Percentiles rank a stretch among this genome's conserved stretches.
Conservation (phyloP, 2,329 filamentous ascomycete species). For the Aciculosporium take region DNA sequence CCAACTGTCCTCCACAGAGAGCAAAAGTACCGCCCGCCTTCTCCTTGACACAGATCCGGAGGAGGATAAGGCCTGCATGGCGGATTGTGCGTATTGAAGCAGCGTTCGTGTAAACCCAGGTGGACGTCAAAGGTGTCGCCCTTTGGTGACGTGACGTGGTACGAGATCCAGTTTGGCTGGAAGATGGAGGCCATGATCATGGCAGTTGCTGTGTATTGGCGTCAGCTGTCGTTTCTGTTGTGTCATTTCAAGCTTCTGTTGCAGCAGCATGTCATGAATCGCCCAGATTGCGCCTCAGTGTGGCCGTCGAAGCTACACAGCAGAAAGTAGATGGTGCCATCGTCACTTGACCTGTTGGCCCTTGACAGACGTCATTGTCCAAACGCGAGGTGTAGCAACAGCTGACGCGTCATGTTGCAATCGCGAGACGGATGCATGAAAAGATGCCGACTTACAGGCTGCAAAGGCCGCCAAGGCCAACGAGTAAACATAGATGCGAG, state of each 20-base stretch:
- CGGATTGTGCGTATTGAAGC: constrained; percentile 52
- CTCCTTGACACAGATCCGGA: constrained; percentile 20
- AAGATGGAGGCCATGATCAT: constrained; percentile 58
- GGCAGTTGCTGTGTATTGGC: constrained; percentile 40
- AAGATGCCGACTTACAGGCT: constrained; percentile 31
- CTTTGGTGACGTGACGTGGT: constrained; percentile 35
- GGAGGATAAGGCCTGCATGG: constrained; percentile 35
- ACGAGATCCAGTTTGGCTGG: constrained; percentile 58
- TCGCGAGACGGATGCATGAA: too few species aligned
- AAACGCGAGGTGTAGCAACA: too few species aligned
- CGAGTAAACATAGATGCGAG: constrained; percentile 28
- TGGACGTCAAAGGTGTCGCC: constrained; percentile 38
- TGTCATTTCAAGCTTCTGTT: neutral
- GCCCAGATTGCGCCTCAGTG: too few species aligned
- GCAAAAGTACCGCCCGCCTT: constrained; percentile 61
- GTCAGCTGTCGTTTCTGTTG: constrained; percentile 16
- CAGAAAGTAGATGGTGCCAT: neutral
- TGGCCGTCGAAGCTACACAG: too few species aligned
- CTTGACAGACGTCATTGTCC: constrained; percentile 14
- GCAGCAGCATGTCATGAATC: too few species aligned
- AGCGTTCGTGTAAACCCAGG: constrained; percentile 70
- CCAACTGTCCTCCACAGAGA: constrained; percentile 80
- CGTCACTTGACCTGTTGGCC: neutral
- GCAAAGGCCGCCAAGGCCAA: constrained; percentile 27
- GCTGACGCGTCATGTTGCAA: too few species aligned